Evolutionary conservation across 1,284 basidiomycete species (phyloP).

Genomic region (Trichosporon sp.): DNA sequence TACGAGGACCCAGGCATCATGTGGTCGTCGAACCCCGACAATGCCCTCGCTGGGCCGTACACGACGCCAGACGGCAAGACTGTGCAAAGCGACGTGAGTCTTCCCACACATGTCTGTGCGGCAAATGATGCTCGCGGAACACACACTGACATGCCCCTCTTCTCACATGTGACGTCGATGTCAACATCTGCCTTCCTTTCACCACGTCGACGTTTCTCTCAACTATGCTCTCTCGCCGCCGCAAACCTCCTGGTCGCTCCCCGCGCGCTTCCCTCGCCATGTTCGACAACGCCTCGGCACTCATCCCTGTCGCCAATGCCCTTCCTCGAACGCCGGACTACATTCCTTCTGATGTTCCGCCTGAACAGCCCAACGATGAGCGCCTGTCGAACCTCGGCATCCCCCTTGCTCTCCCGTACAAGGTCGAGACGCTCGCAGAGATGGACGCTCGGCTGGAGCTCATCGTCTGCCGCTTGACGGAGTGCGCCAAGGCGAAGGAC

Average conservation of each 20-base stretch:
- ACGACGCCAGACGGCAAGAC: neutral
- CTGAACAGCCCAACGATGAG: slow-evolving; percentile 46
- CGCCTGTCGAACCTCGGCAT: slow-evolving; percentile 51
- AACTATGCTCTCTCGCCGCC: neutral
- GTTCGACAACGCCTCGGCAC: neutral
- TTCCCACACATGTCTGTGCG: slow-evolving; percentile 17
- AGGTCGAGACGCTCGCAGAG: slow-evolving; percentile 73
- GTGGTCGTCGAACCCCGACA: slow-evolving; percentile 33
- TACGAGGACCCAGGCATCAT: slow-evolving; percentile 29
- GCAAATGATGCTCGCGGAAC: neutral
- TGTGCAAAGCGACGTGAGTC: slow-evolving; percentile 8
- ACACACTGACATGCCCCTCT: slow-evolving; percentile 14
- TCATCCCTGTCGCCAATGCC: neutral
- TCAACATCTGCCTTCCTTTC: neutral
- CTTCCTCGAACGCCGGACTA: neutral
- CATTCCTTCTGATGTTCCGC: slow-evolving; percentile 28
- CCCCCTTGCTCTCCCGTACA: slow-evolving; percentile 68
- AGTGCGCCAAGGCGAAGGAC: slow-evolving; percentile 78
- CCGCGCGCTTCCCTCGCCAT: neutral
- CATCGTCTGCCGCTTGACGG: slow-evolving; percentile 67
- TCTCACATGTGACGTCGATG: slow-evolving; percentile 14
- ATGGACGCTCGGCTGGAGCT: slow-evolving; percentile 80
- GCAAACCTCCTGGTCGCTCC: slow-evolving; percentile 13
- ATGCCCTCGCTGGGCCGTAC: slow-evolving; percentile 23
- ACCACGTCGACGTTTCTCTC: neutral